phyloP scores from a whole-genome alignment of 352 stramenopile genomes.

The Phytophthora macrochlamydospora region DNA sequence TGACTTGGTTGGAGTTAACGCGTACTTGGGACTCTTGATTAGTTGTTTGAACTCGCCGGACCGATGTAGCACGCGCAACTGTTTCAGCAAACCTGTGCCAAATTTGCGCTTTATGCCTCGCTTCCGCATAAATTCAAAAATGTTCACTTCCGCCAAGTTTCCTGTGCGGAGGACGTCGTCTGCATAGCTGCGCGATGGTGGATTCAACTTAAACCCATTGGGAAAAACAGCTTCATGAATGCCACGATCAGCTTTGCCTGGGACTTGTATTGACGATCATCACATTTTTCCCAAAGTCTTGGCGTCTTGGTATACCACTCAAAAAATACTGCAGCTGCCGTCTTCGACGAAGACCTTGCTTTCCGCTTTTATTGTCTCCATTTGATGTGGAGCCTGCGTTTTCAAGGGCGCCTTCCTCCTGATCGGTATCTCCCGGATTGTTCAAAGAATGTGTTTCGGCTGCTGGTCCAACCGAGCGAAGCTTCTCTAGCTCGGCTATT shows the following conservation, averaged over 20 bases:
- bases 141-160: not conserved
- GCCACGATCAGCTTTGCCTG: constrained; percentile 3
- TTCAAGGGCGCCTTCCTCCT: not conserved
- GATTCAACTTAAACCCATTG: constrained; percentile 3
- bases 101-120: constrained; percentile 1
- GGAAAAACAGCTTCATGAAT: constrained; percentile 16
- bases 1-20: not conserved
- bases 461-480: not conserved
- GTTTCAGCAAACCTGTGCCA: constrained; percentile 6
- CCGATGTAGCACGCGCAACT: constrained; percentile 1
- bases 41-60: not conserved
- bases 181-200: not conserved
- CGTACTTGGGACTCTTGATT: not conserved
- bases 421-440: not conserved
- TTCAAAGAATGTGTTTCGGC: not conserved
- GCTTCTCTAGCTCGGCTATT: not conserved
- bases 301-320: constrained; percentile 3
- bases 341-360: not conserved
- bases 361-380: not conserved
- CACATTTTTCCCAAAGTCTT: constrained; percentile 1
- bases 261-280: constrained; percentile 2
- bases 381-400: not conserved
- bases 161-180: constrained; percentile 2
- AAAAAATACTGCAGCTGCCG: constrained; percentile 3
- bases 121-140: constrained; percentile 1